Evolutionary conservation across 352 stramenopile species (phyloP), one percentile per base, ranked within the genome.

Genomic region (Pilasporangium apinafurcum): DNA sequence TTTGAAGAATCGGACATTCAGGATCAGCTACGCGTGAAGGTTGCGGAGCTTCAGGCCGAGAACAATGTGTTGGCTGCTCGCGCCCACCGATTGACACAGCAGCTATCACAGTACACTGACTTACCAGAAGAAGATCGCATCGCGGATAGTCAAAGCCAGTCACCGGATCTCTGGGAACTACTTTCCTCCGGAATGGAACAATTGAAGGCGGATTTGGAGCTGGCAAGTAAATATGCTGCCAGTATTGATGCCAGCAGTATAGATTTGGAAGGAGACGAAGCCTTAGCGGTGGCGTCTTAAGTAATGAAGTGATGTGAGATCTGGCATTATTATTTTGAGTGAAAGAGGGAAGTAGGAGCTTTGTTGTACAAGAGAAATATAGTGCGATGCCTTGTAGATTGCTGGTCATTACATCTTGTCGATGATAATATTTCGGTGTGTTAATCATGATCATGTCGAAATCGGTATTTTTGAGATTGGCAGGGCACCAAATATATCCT

Each of bases 161-260:
- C 77, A 12, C 82, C 82, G 0, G 81, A 94, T 51, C 52, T 94
- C 20, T 94, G 82, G 82, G 79, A 94, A 46, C 48, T 94, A 34
- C 45, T 94, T 27, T 87, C 77, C 13, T 86, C 71, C 1, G 82
- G 82, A n/a, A 92, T 94, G 82, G 82, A 94, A 53, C 82, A 94
- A 61, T 67, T 94, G 10, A 92, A 94, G 62, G 77, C 79, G 17
- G 82, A 94, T 38, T 37, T 94, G 38, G 79, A 94, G 56, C 63
- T 94, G 37, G 79, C 82, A 7, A 91, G 79, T 63, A 92, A 91
- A 58, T 90, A 91, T 47, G 79, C 79, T 7, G 74, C 74, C 18
- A 93, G 80, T 53, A 89, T 93, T 44, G 81, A 93, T 35, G 41
- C 52, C 17, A 61, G 54, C 31, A 51, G 51, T 33, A 16, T 68